These are phyloP conservation scores for Rhodamnia argentea DNA, from an alignment of 345 rosid species.

Conservation along the genomic window DNA sequence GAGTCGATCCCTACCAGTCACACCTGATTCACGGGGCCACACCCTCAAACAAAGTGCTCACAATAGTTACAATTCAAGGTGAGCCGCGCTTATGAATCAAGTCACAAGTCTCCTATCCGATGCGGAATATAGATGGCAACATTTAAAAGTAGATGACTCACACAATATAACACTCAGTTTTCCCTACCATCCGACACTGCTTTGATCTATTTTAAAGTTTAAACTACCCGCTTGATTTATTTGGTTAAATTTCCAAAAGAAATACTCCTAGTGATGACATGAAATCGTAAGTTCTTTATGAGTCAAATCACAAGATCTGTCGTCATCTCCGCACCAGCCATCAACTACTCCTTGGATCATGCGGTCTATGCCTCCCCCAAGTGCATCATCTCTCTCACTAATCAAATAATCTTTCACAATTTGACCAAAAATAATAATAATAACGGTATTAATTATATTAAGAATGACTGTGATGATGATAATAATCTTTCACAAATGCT, in stretches of 20 bases:
- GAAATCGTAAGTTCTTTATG: neutral
- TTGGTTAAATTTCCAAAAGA: neutral
- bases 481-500: neutral
- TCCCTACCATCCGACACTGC: neutral
- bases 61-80: neutral
- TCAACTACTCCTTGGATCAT: neutral
- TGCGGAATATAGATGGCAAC: neutral
- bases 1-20: neutral
- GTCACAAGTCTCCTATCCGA: neutral
- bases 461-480: too few relatives aligned
- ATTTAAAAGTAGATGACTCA: neutral
- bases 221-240: neutral
- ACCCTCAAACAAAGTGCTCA: neutral
- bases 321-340: neutral
- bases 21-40: neutral
- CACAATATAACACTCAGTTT: neutral
- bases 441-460: too few relatives aligned
- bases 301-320: neutral
- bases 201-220: neutral
- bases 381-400: neutral
- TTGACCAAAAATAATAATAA: too few relatives aligned
- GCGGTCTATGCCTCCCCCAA: neutral
- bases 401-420: neutral
- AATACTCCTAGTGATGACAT: neutral
- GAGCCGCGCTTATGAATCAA: neutral